Conservation (phyloP, 768 basidiomycete genomes). For the Russula olivacea region DNA sequence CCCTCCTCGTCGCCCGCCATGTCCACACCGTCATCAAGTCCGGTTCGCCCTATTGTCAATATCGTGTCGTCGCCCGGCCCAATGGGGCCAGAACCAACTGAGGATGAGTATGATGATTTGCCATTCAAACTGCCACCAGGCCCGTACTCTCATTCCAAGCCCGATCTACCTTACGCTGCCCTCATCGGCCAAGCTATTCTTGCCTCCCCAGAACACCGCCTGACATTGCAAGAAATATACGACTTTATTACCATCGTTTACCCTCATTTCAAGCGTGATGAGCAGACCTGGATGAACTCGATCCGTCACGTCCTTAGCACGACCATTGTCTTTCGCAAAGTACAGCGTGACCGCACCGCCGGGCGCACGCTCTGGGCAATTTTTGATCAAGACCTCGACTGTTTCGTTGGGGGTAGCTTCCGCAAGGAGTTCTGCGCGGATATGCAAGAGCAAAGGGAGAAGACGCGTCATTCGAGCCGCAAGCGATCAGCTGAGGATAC, state of each 20-base stretch:
- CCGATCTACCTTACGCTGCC: constrained; percentile 88
- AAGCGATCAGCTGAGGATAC: constrained; percentile 24
- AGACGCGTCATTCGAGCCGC: constrained; percentile 18
- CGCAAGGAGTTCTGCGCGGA: constrained; percentile 50
- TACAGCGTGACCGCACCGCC: constrained; percentile 65
- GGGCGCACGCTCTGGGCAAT: constrained; percentile 88
- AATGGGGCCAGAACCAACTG: constrained; percentile 57
- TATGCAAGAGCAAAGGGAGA: constrained; percentile 34
- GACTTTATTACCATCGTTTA: constrained; percentile 92
- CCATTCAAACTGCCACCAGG: constrained; percentile 80
- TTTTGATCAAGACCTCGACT: constrained; percentile 72
- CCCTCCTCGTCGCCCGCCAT: constrained; percentile 57
- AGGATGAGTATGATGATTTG: constrained; percentile 58
- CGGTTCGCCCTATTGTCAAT: constrained; percentile 54
- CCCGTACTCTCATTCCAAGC: constrained; percentile 74
- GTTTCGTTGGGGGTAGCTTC: constrained; percentile 81
- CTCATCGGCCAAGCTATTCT: constrained; percentile 93
- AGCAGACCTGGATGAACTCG: constrained; percentile 97
- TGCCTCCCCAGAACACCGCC: constrained; percentile 72
- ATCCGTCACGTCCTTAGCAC: constrained; percentile 95
- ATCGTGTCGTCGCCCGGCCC: constrained; percentile 82
- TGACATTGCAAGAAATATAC: constrained; percentile 94
- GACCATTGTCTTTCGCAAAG: constrained; percentile 85
- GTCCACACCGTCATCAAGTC: constrained; percentile 60
- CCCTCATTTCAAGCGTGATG: constrained; percentile 88